These are phyloP conservation scores for Berberis vulgaris DNA, from an alignment of 164 flowering plant species.

Conservation along the genomic window DNA sequence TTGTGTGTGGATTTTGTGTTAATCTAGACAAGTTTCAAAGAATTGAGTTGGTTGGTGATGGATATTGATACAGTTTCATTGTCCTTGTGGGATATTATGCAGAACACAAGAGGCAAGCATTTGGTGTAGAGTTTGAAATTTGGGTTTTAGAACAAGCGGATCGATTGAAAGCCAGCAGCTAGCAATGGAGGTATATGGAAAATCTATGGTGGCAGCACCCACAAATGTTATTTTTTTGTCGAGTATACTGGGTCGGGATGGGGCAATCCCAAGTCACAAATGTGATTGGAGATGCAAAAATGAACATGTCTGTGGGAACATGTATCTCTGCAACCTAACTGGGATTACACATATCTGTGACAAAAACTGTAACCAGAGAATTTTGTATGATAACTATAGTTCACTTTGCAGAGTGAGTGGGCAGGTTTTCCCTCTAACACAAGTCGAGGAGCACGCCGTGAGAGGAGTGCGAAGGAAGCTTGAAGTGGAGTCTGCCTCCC, in stretches of 20 bases:
- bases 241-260: conserved; percentile 79
- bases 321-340: conserved; percentile 93
- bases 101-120: conserved; percentile 23
- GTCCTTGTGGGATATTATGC: conserved; percentile 17
- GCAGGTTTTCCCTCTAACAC: conserved; percentile 73
- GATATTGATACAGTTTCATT: too few relatives aligned
- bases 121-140: conserved; percentile 4
- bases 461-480: conserved; percentile 91
- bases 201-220: conserved; percentile 52
- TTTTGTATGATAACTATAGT: conserved; percentile 85
- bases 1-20: too few relatives aligned
- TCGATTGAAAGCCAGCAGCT: conserved; percentile 6
- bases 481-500: conserved; percentile 51
- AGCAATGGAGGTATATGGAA: conserved; percentile 71
- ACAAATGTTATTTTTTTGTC: conserved; percentile 86
- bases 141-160: not conserved
- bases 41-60: too few relatives aligned
- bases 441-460: conserved; percentile 75
- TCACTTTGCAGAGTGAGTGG: conserved; percentile 93
- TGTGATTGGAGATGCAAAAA: conserved; percentile 92
- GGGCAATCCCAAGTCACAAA: conserved; percentile 58
- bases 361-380: conserved; percentile 98
- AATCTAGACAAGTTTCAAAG: too few relatives aligned
- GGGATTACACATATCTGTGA: conserved; percentile 93
- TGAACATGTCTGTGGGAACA: conserved; percentile 84